phyloP scores from a whole-genome alignment of 768 basidiomycete genomes.

The Mrakia gelida region DNA sequence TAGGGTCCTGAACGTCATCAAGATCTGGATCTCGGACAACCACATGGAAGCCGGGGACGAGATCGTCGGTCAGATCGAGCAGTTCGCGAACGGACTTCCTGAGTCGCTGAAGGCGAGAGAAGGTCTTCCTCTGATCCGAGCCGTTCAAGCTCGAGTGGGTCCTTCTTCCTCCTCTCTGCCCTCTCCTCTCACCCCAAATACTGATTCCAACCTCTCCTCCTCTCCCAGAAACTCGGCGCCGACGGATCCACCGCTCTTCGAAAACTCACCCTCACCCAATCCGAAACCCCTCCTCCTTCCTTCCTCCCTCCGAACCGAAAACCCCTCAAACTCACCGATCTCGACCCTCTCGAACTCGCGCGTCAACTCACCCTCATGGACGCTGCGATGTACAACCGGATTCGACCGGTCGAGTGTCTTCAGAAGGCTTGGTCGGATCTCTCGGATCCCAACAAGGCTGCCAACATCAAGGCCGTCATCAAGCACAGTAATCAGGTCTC shows the following conservation, averaged over 20 bases:
- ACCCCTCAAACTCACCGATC: slow-evolving; percentile 62
- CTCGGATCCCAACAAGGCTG: slow-evolving; percentile 37
- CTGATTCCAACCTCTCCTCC: slow-evolving; percentile 30
- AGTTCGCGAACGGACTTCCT: slow-evolving; percentile 18
- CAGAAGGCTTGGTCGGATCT: slow-evolving; percentile 65
- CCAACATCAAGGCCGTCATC: slow-evolving; percentile 83
- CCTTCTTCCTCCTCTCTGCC: background rate
- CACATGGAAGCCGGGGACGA: slow-evolving; percentile 53
- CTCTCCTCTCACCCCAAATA: background rate
- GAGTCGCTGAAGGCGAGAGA: slow-evolving; percentile 24
- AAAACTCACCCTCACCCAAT: slow-evolving; percentile 57
- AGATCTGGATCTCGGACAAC: slow-evolving; percentile 78
- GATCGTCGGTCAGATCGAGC: slow-evolving; percentile 16
- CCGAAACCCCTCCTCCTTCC: slow-evolving; percentile 62
- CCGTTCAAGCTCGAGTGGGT: slow-evolving; percentile 36
- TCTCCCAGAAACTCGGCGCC: slow-evolving; percentile 38
- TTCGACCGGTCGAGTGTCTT: slow-evolving; percentile 84
- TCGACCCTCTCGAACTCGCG: slow-evolving; percentile 84
- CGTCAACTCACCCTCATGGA: slow-evolving; percentile 91
- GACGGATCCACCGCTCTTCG: slow-evolving; percentile 54
- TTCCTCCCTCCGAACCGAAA: slow-evolving; percentile 65
- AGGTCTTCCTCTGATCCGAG: slow-evolving; percentile 35
- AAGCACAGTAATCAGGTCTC: slow-evolving; percentile 89
- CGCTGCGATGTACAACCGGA: slow-evolving; percentile 76
- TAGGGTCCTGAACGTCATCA: slow-evolving; percentile 85